phyloP scores from a whole-genome alignment of 176 grass and related monocot species.

The Chloris gayana region DNA sequence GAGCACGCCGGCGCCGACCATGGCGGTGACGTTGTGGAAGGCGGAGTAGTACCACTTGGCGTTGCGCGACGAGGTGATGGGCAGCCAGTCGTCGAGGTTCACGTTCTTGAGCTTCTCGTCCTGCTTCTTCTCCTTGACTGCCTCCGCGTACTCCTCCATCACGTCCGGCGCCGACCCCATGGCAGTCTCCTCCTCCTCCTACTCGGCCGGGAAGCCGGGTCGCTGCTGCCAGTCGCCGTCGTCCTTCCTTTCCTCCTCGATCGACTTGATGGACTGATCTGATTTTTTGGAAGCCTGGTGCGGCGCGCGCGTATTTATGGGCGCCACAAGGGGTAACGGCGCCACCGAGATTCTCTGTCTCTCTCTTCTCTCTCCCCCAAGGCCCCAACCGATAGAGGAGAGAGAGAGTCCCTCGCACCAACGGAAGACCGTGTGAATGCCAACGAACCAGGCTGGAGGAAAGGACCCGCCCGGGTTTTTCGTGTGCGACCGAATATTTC shows the following conservation, averaged over 20 bases:
- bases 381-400: too few relatives aligned
- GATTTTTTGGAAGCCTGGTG: neutral
- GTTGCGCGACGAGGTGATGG: too few relatives aligned
- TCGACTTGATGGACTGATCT: neutral
- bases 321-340: neutral
- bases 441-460: too few relatives aligned
- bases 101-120: too few relatives aligned
- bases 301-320: neutral
- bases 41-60: constrained; percentile 59
- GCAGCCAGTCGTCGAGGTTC: too few relatives aligned
- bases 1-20: constrained; percentile 73
- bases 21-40: constrained; percentile 60
- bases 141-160: too few relatives aligned
- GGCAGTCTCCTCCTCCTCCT: neutral
- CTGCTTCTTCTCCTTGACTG: too few relatives aligned
- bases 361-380: too few relatives aligned
- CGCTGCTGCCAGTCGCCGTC: neutral
- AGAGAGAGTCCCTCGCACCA: too few relatives aligned
- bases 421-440: too few relatives aligned
- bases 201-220: neutral
- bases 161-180: too few relatives aligned
- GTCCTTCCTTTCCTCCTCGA: too few relatives aligned
- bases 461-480: neutral
- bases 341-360: neutral
- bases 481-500: neutral